Base-by-base conservation (phyloP, 192 early-diverging fungal genomes). In the Podila epigama region DNA sequence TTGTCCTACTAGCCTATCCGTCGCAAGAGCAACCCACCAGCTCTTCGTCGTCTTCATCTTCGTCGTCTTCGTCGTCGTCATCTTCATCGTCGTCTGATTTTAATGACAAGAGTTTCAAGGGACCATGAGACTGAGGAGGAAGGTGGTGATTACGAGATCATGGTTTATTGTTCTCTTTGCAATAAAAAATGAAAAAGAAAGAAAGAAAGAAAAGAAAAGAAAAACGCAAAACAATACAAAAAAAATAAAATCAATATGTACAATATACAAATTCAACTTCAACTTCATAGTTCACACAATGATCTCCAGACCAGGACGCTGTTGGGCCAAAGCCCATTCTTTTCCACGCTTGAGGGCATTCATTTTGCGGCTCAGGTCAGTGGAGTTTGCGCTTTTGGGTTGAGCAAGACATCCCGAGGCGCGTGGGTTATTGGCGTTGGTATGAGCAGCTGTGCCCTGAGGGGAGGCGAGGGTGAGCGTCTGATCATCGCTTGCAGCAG, bases 261-360 rank as follows among this genome's bases (percentile, higher is more conserved):
- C 18, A 36, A 40, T 12, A 60, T 5, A 60, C 5, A 29, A 57
- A 27, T 6, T 40, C 9, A 27, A 37, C 16, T 27, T 56, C 29
- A 4, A 15, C 32, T 33, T 56, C 16, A 18, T 33, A 18, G 9
- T 63, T 54, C 63, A 77, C 5, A 77, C 66, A 51, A 77, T 60
- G 22, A 77, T 77, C 7, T 25, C 20, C 20, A 77, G 56, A 9
- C 73, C 73, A 35, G 73, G 73, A 0, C 73, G 73, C 41, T 77
- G 73, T 29, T 77, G 73, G 11, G 73, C 73, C 44, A 68, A 18
- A 6, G 60, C 73, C 73, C 73, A 77, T 39, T 77, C 73, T 50
- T 68, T 77, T 53, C 73, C 73, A 25, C 48, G 42, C 73, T 68
- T 68, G 18, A 77, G 61, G 4, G 73, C 73, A 22, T 35, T 48